phyloP scores from a whole-genome alignment of 305 asterid species.

The Rubia peregrina region DNA sequence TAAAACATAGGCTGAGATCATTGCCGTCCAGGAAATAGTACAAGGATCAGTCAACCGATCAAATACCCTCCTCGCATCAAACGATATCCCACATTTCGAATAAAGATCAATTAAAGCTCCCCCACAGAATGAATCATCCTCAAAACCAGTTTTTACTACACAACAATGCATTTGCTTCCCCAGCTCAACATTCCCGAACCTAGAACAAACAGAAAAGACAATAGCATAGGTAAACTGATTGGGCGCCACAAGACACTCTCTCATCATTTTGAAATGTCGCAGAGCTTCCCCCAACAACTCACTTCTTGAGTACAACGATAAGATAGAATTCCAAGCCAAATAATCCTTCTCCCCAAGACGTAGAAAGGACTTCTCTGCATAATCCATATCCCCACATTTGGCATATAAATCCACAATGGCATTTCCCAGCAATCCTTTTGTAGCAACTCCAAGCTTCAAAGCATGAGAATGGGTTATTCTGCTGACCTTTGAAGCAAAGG shows the following conservation, averaged over 20 bases:
- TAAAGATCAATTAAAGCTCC: slow-evolving; percentile 81
- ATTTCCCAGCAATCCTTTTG: slow-evolving; percentile 36
- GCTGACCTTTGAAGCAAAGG: slow-evolving; percentile 33
- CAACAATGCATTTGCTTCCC: slow-evolving; percentile 68
- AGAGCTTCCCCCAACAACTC: slow-evolving; percentile 41
- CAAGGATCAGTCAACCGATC: slow-evolving; percentile 42
- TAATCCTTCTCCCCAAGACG: slow-evolving; percentile 44
- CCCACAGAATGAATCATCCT: slow-evolving; percentile 46
- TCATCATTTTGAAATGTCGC: slow-evolving; percentile 44
- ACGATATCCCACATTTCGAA: slow-evolving; percentile 58
- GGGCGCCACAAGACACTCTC: slow-evolving; percentile 45
- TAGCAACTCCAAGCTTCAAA: slow-evolving; percentile 43
- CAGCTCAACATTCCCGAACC: slow-evolving; percentile 35
- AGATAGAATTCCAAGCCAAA: slow-evolving; percentile 74
- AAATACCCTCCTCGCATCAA: slow-evolving; percentile 56
- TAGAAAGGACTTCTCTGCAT: slow-evolving; percentile 42
- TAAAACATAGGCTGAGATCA: slow-evolving; percentile 63
- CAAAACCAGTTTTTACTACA: slow-evolving; percentile 44
- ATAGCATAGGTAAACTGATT: slow-evolving; percentile 74
- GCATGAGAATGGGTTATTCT: slow-evolving; percentile 48
- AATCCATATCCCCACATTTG: slow-evolving; percentile 56
- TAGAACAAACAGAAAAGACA: slow-evolving; percentile 62
- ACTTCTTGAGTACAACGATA: slow-evolving; percentile 56
- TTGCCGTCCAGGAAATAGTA: slow-evolving; percentile 72
- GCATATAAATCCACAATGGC: slow-evolving; percentile 77